Percentiles rank a stretch among this genome's conserved stretches.
Conservation (phyloP, 1,139 yeast genomes). For the Sugiyamaella xylanicola region DNA sequence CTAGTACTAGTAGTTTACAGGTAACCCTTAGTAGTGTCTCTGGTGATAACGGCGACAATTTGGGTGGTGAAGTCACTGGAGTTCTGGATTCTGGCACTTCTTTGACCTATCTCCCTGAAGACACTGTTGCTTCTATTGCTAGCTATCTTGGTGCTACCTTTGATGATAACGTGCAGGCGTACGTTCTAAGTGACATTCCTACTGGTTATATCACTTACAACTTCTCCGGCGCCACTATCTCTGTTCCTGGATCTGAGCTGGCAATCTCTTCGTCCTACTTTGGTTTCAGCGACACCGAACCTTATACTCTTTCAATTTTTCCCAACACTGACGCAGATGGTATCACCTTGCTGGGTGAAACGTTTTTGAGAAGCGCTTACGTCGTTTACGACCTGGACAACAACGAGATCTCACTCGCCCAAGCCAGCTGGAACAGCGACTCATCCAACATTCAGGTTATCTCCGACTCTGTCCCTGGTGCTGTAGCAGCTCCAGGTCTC, state of each 20-base stretch:
- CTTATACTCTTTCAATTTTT: constrained; percentile 26
- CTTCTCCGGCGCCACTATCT: constrained; percentile 37
- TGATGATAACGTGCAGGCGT: constrained; percentile 22
- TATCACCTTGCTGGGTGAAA: constrained; percentile 62
- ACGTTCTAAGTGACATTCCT: constrained; percentile 21
- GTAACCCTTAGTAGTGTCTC: constrained; percentile 14
- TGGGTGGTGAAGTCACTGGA: constrained; percentile 22
- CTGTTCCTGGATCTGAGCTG: constrained; percentile 34
- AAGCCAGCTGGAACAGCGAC: constrained; percentile 43
- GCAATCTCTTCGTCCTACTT: not conserved
- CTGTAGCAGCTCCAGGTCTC: constrained; percentile 29
- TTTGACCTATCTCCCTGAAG: constrained; percentile 36
- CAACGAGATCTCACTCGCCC: constrained; percentile 64
- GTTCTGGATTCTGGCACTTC: constrained; percentile 41
- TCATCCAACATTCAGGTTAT: constrained; percentile 33
- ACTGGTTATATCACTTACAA: constrained; percentile 26
- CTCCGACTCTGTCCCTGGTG: constrained; percentile 14
- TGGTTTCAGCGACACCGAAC: constrained; percentile 7
- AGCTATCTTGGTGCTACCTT: constrained; percentile 33
- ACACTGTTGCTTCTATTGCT: constrained; percentile 25
- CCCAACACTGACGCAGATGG: constrained; percentile 32
- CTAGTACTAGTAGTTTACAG: constrained; percentile 20
- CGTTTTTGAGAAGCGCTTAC: constrained; percentile 71
- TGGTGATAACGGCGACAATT: not conserved
- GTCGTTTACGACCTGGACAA: constrained; percentile 75